Base-by-base conservation (phyloP, 1,284 basidiomycete species). In the Inonotus obliquus region DNA sequence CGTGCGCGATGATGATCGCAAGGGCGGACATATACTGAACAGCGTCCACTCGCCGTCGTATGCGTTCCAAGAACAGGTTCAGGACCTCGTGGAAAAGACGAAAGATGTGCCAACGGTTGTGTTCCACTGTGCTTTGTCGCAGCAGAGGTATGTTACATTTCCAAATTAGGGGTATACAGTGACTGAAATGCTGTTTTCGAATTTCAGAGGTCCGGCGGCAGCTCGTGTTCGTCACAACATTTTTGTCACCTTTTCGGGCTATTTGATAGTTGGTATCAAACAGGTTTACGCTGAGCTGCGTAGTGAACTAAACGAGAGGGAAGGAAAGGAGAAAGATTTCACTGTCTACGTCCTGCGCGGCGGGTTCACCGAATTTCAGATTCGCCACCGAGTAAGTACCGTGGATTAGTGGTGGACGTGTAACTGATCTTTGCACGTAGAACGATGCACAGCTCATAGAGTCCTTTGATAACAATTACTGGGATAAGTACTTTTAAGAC, bases 61-160 rank as follows among this genome's bases (percentile, higher is more conserved):
- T 35, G 76, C 77, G 49, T 91, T 91, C 71, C 71, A 80, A 32
- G 72, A 72, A 54, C 78, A 74, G 29, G 82, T 91, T 25, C 77
- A 86, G 68, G 71, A 75, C 2, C 78, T 92, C 35, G 78, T 91
- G 35, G 73, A 77, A 67, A 74, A 83, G 62, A 84, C 83, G 13
- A 86, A 87, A 69, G 76, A 82, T 49, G 75, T 90, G 4, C 81
- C 83, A 10, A 73, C 78, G 19, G 75, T 92, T 32, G 76, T 92
- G 52, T 92, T 92, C 68, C 91, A 92, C 69, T 92, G 91, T 68
- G 79, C 81, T 2, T 74, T 88, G 55, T 91, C 88, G 6, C 90
- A 92, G 74, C 76, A 81, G 44, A 79, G 91, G 89, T 90, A 67
- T 47, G 85, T 72, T 19, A 1, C 25, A 32, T 38, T 17, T 29